Evolutionary conservation across 2,329 filamentous ascomycete species (phyloP).

Genomic region (Trichothecium roseum): DNA sequence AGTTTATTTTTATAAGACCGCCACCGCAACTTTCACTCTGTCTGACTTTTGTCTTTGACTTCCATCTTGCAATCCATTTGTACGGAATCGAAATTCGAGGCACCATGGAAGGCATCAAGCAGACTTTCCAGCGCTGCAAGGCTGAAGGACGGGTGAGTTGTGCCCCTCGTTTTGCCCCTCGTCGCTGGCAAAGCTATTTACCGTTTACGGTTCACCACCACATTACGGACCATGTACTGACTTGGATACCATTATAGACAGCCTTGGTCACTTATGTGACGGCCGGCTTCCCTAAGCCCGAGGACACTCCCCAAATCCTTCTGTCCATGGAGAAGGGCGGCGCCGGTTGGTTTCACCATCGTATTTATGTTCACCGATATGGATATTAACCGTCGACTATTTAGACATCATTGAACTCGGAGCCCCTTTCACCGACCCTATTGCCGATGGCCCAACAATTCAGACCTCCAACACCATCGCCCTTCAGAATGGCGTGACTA

Average conservation of each 20-base stretch:
- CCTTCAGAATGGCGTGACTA: conserved; percentile 79
- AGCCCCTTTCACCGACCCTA: conserved; percentile 94
- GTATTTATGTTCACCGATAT: neutral
- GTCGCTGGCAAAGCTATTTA: conserved; percentile 8
- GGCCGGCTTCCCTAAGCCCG: conserved; percentile 77
- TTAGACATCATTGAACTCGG: neutral
- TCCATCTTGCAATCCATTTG: too few relatives aligned
- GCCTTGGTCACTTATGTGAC: conserved; percentile 95
- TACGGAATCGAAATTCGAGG: neutral
- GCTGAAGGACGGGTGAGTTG: conserved; percentile 43
- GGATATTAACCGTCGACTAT: neutral
- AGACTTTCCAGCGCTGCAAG: conserved; percentile 52
- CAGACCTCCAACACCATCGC: conserved; percentile 64
- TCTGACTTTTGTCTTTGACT: too few relatives aligned
- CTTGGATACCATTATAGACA: conserved; percentile 36
- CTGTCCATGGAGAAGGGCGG: conserved; percentile 88
- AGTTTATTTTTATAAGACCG: too few relatives aligned
- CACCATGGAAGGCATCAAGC: conserved; percentile 45
- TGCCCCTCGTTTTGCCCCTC: conserved; percentile 14
- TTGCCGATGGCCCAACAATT: conserved; percentile 94
- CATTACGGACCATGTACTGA: neutral
- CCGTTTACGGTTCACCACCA: neutral
- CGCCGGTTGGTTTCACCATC: conserved; percentile 50
- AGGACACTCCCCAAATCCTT: conserved; percentile 73
- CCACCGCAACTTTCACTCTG: too few relatives aligned